Evolutionary conservation across 1,139 yeast genomes (phyloP).

Genomic region (Blastobotrys malaysiensis): DNA sequence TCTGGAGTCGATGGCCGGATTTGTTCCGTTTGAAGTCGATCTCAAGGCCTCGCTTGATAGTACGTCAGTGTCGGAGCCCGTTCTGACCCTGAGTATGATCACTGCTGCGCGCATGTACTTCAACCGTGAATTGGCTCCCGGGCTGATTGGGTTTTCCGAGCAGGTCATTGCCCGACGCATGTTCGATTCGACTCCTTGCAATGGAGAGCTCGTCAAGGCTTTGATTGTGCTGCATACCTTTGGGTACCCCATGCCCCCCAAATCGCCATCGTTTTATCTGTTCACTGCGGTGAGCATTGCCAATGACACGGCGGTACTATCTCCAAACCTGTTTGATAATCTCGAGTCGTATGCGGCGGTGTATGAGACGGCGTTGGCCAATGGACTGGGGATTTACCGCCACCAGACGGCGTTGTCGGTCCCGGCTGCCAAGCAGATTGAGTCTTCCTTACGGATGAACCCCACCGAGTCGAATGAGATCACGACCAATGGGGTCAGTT

Average conservation of each 20-base stretch:
- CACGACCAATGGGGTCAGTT: background rate
- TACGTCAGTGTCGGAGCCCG: slow-evolving; percentile 6
- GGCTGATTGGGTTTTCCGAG: slow-evolving; percentile 6
- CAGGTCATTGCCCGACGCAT: slow-evolving; percentile 7
- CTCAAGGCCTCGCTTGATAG: slow-evolving; percentile 1
- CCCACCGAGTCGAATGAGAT: background rate
- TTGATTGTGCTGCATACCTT: slow-evolving; percentile 4
- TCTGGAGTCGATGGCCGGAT: slow-evolving; percentile 36
- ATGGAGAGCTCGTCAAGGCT: slow-evolving; percentile 5
- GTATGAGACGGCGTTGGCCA: background rate
- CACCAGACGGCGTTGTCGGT: slow-evolving; percentile 5
- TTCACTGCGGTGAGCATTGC: slow-evolving; percentile 4
- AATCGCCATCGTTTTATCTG: slow-evolving; percentile 4
- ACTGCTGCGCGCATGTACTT: slow-evolving; percentile 5
- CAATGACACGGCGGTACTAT: slow-evolving; percentile 1
- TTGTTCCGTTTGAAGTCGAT: slow-evolving; percentile 6
- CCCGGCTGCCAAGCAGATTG: background rate
- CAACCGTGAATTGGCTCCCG: background rate
- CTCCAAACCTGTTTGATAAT: slow-evolving; percentile 1
- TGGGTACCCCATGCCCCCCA: slow-evolving; percentile 5
- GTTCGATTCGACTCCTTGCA: slow-evolving; percentile 5
- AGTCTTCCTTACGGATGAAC: background rate
- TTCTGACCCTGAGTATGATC: slow-evolving; percentile 5
- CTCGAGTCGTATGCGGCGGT: slow-evolving; percentile 1
- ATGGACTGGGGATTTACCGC: background rate